phyloP scores from a whole-genome alignment of 805 yeast species.

The Candida glaebosa region DNA sequence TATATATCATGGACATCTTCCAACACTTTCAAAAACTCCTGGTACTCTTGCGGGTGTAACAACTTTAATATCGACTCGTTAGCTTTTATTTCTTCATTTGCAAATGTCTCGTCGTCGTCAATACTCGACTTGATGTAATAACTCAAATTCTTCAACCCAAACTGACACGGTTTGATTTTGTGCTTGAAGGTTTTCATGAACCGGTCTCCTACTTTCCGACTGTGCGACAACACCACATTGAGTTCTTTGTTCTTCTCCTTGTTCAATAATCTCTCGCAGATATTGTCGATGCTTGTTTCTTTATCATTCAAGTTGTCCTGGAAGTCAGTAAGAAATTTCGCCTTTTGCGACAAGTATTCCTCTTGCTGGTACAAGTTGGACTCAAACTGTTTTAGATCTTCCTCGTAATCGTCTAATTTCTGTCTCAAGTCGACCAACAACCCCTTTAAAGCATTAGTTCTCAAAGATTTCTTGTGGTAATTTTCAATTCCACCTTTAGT shows the following conservation, averaged over 20 bases:
- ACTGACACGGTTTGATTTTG: background rate
- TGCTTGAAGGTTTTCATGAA: background rate
- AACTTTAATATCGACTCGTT: background rate
- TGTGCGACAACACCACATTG: background rate
- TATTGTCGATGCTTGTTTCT: background rate
- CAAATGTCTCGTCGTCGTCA: background rate
- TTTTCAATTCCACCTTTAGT: conserved; percentile 1
- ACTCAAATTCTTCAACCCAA: background rate
- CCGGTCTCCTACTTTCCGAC: background rate
- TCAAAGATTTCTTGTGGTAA: background rate
- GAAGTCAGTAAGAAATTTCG: background rate
- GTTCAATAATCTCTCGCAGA: background rate
- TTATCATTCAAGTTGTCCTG: background rate
- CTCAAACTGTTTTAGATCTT: background rate
- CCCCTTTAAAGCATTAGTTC: background rate
- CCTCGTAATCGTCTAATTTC: conserved; percentile 2
- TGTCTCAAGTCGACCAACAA: background rate
- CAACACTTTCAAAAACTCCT: background rate
- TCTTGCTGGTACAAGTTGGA: background rate
- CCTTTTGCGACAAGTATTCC: background rate
- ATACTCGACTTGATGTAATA: background rate
- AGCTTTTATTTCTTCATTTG: background rate
- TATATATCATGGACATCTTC: background rate
- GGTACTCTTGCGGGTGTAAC: background rate
- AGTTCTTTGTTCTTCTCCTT: background rate